Evolutionary conservation across 2,329 filamentous ascomycete genomes (phyloP).

Genomic region (Bisporella sp.): DNA sequence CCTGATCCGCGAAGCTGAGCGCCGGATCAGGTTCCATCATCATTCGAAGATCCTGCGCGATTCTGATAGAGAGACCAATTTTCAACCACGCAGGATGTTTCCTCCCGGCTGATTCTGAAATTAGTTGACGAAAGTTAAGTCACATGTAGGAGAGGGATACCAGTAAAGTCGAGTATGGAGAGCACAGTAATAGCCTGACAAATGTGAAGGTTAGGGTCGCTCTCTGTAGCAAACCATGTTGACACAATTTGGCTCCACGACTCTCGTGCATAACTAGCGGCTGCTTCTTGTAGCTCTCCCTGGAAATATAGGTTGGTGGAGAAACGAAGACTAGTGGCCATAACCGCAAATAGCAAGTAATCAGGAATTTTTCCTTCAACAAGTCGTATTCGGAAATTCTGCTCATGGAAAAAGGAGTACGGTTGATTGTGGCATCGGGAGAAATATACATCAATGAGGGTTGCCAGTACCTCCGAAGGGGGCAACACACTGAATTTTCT

Average conservation of each 20-base stretch:
- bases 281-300: constrained; percentile 18
- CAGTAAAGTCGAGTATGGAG: constrained; percentile 32
- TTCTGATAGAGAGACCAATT: not conserved
- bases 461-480: constrained; percentile 2
- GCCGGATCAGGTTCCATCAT: not conserved
- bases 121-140: no score
- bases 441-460: constrained; percentile 27
- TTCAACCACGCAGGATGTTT: not conserved
- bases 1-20: not conserved
- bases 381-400: constrained; percentile 25
- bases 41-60: not conserved
- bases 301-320: constrained; percentile 24
- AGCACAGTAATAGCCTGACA: constrained; percentile 32
- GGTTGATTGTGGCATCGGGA: constrained; percentile 30
- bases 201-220: constrained; percentile 26
- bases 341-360: constrained; percentile 27
- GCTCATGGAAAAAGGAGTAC: constrained; percentile 32
- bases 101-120: not conserved
- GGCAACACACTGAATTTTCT: constrained; percentile 1
- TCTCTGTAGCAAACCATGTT: constrained; percentile 27
- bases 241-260: constrained; percentile 30
- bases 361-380: constrained; percentile 20
- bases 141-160: constrained; percentile 13
- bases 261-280: constrained; percentile 23
- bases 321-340: constrained; percentile 28